A percentile compares a stretch with the other conserved stretches of the same genome.
Evolutionary conservation across 2,329 filamentous ascomycete genomes (phyloP).

Genomic region (Colletotrichum tofieldiae): DNA sequence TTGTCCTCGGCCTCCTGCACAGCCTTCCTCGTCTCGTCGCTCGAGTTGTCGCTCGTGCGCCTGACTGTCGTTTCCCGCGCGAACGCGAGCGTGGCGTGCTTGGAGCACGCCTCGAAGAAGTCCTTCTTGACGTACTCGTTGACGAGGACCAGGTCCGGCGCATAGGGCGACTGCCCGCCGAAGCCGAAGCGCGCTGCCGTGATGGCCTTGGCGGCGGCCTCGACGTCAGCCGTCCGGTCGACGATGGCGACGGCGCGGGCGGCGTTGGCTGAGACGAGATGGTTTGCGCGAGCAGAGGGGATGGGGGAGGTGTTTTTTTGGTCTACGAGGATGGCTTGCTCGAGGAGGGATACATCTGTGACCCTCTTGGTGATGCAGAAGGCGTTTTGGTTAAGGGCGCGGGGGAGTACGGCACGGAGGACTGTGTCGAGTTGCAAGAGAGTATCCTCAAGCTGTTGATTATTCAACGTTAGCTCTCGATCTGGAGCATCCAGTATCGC

Average conservation of each 20-base stretch:
- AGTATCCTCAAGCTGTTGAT: slow-evolving; percentile 33
- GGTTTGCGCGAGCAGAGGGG: slow-evolving; percentile 14
- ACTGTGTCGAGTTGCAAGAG: slow-evolving; percentile 31
- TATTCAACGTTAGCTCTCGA: not conserved
- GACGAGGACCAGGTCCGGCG: slow-evolving; percentile 75
- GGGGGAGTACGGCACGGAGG: slow-evolving; percentile 29
- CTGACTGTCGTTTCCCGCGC: slow-evolving; percentile 45
- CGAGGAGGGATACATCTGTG: slow-evolving; percentile 24
- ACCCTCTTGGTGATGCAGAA: slow-evolving; percentile 38
- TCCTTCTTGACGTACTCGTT: slow-evolving; percentile 73
- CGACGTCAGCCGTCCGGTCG: slow-evolving; percentile 71
- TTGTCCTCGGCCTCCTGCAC: slow-evolving; percentile 48
- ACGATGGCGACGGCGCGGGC: slow-evolving; percentile 68
- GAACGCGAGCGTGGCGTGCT: slow-evolving; percentile 52
- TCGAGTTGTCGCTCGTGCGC: slow-evolving; percentile 44
- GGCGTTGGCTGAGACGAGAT: slow-evolving; percentile 43
- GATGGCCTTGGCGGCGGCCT: slow-evolving; percentile 67
- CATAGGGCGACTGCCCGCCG: slow-evolving; percentile 71
- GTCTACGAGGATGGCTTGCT: slow-evolving; percentile 32
- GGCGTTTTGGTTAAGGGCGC: slow-evolving; percentile 31
- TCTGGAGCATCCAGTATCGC: slow-evolving; percentile 41
- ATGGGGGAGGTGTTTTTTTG: slow-evolving; percentile 16
- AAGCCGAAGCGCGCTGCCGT: slow-evolving; percentile 69
- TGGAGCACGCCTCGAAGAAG: slow-evolving; percentile 60
- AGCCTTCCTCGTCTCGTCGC: slow-evolving; percentile 43